Conservation (phyloP, 2,329 filamentous ascomycete species). For the Apiospora koreana region DNA sequence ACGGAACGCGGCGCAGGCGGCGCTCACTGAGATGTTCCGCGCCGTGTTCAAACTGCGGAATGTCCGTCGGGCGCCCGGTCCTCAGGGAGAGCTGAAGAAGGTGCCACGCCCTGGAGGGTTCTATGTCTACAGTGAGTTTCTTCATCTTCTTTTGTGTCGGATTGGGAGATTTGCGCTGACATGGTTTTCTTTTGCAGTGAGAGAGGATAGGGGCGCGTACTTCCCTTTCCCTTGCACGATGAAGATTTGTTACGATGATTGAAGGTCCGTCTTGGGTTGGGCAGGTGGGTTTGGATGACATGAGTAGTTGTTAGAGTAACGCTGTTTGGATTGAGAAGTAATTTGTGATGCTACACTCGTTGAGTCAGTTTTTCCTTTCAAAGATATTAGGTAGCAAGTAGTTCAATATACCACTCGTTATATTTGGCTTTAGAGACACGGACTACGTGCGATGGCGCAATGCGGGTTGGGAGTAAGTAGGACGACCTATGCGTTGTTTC, state of each 20-base stretch:
- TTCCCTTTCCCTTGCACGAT: slow-evolving; percentile 44
- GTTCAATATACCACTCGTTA: slow-evolving; percentile 2
- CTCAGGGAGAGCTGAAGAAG: slow-evolving; percentile 69
- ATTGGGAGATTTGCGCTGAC: neutral
- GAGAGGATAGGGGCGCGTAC: slow-evolving; percentile 63
- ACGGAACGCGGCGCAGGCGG: slow-evolving; percentile 59
- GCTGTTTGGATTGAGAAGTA: neutral
- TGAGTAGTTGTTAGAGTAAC: neutral
- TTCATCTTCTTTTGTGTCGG: neutral
- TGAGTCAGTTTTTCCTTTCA: neutral
- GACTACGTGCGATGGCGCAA: neutral
- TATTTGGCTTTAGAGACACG: neutral
- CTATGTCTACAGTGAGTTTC: slow-evolving; percentile 50
- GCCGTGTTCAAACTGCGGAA: slow-evolving; percentile 62
- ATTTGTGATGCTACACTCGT: neutral
- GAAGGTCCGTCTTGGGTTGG: neutral
- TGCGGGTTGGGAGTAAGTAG: neutral
- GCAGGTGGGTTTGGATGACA: neutral
- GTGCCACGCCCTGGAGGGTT: slow-evolving; percentile 55
- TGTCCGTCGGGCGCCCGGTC: slow-evolving; percentile 60
- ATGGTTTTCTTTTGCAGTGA: slow-evolving; percentile 36
- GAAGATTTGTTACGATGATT: slow-evolving; percentile 33
- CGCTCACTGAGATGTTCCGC: slow-evolving; percentile 68
- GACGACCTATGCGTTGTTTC: neutral
- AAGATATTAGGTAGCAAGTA: neutral